phyloP scores from a whole-genome alignment of 2,329 filamentous ascomycete species.

The Scedosporium dehoogii region DNA sequence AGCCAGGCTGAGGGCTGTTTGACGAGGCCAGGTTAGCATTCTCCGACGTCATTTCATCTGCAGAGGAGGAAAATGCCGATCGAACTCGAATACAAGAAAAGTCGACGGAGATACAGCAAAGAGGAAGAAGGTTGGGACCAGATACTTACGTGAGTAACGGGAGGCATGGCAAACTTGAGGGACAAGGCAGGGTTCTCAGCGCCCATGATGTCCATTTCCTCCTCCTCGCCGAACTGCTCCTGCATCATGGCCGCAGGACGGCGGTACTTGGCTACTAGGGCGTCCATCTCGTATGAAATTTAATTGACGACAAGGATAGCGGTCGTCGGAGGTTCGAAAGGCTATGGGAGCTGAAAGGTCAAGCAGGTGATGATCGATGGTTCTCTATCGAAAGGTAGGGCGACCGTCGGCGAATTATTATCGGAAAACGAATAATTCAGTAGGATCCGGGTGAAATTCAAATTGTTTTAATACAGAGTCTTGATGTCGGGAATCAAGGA shows the following conservation, averaged over 20 bases:
- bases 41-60: not conserved
- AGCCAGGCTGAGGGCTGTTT: slow-evolving; percentile 81
- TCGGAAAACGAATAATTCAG: not conserved
- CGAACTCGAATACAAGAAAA: not conserved
- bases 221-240: slow-evolving; percentile 62
- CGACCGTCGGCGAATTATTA: not conserved
- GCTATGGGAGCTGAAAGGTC: not conserved
- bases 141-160: slow-evolving; percentile 72
- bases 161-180: slow-evolving; percentile 90
- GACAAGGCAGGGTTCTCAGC: slow-evolving; percentile 58
- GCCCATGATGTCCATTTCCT: slow-evolving; percentile 62
- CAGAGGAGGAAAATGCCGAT: not conserved
- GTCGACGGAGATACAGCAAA: not conserved
- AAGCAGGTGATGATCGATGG: not conserved
- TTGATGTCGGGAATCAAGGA: not conserved
- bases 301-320: not conserved
- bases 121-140: not conserved
- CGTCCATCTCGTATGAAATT: slow-evolving; percentile 57
- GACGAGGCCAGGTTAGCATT: not conserved
- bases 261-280: slow-evolving; percentile 86
- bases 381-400: not conserved
- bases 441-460: not conserved
- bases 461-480: not conserved
- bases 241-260: slow-evolving; percentile 62
- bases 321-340: not conserved